A percentile compares a stretch with the other conserved stretches of the same genome.
phyloP scores from a whole-genome alignment of 108 stramenopile species.

The Cyclotella choctawhatcheeana region DNA sequence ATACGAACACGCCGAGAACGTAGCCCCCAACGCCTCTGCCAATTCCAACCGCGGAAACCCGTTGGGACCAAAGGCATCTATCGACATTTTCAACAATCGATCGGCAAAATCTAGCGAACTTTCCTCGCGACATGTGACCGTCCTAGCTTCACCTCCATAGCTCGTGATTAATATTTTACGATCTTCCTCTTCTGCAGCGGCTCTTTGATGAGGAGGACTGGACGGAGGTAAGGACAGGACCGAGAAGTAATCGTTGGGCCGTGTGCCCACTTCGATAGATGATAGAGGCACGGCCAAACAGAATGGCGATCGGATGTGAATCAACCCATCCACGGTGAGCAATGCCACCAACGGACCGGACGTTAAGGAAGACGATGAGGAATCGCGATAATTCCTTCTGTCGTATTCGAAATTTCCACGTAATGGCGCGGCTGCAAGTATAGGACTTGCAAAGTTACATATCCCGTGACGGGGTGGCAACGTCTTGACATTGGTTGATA shows the following conservation, averaged over 20 bases:
- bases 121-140: slow-evolving; percentile 63
- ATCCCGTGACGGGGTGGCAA: slow-evolving; percentile 62
- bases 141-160: slow-evolving; percentile 74
- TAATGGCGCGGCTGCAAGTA: slow-evolving; percentile 70
- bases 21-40: slow-evolving; percentile 80
- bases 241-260: slow-evolving; percentile 88
- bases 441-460: slow-evolving; percentile 69
- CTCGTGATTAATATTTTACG: slow-evolving; percentile 56
- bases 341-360: slow-evolving; percentile 57
- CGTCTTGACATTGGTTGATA: slow-evolving; percentile 16
- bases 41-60: slow-evolving; percentile 85
- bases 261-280: slow-evolving; percentile 86
- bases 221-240: slow-evolving; percentile 48
- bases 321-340: slow-evolving; percentile 81
- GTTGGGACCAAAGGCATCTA: slow-evolving; percentile 88
- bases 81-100: slow-evolving; percentile 79
- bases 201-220: background rate
- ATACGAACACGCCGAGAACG: slow-evolving; percentile 85
- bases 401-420: no score
- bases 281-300: slow-evolving; percentile 79
- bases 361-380: slow-evolving; percentile 16
- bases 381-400: background rate
- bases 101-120: slow-evolving; percentile 84
- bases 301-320: slow-evolving; percentile 75
- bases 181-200: slow-evolving; percentile 2